These are phyloP conservation scores for Solanum rostratum DNA, from an alignment of 257 asterid genomes.

Conservation along the genomic window DNA sequence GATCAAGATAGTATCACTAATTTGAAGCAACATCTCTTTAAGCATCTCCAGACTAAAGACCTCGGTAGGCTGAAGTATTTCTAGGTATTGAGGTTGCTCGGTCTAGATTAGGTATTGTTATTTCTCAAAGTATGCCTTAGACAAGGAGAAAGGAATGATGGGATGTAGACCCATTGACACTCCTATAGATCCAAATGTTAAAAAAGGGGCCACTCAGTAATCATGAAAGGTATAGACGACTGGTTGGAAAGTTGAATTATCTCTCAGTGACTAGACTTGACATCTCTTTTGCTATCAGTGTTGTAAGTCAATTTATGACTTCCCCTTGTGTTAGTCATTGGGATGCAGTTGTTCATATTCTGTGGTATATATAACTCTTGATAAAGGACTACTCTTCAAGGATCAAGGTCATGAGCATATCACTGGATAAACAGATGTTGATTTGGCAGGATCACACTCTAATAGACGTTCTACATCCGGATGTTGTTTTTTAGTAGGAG, in stretches of 20 bases:
- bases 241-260: neutral
- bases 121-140: neutral
- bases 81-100: neutral
- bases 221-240: no score
- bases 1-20: no score
- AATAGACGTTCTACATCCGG: neutral
- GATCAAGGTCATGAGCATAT: neutral
- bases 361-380: no score
- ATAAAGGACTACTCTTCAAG: no score
- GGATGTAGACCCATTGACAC: neutral
- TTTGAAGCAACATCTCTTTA: no score
- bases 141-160: neutral
- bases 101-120: no score
- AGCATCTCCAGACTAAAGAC: neutral
- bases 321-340: neutral
- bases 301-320: neutral
- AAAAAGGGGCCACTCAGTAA: no score
- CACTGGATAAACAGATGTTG: neutral
- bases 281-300: no score
- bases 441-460: neutral
- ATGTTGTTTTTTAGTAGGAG: neutral
- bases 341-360: neutral
- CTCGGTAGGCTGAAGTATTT: neutral
- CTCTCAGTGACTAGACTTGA: neutral
- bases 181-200: neutral